Evolutionary conservation across 2,329 filamentous ascomycete genomes (phyloP), one percentile per base, ranked within the genome.

Genomic region (Arthroderma sp.): DNA sequence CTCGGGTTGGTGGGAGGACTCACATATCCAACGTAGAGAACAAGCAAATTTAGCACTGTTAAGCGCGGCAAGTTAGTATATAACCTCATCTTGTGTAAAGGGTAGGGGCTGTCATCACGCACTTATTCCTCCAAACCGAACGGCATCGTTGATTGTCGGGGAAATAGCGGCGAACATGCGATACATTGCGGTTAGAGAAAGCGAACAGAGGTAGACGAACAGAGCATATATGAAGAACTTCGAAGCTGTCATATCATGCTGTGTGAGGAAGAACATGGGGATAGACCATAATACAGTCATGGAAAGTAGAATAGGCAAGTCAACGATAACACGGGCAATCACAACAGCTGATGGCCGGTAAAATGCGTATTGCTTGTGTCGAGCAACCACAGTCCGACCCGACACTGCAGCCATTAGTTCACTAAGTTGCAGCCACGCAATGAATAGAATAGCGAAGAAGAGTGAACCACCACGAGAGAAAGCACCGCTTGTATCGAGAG

Each of bases 181-280:
- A 58, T 81, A 83, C 29, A 83, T 61, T 4, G 78, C 68, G 0
- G 77, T 80, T 47, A 47, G 32, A 27, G 30, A 39, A 9, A 47
- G 33, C 4, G 45, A 44, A 2, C 22, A 37, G 11, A 30, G 9
- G 36, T 47, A 47, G 29, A 44, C 29, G 29, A 47, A 40, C n/a
- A 47, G 30, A 11, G 6, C 32, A 32, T 29, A 40, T 11, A 47
- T 47, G 5, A 38, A 47, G 30, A 47, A 47, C 30, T 47, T 47
- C 10, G 45, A 47, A 40, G 37, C 37, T 3, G 37, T n/a, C 10
- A 22, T 15, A 15, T 45, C 33, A 27, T 45, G 29, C 4, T 78
- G 78, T 9, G 73, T 78, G 77, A 88, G 85, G 60, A 87, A 88
- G 63, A 88, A 88, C 4, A 87, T 78, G 29, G 86, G 84, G 42